Evolutionary conservation across 805 yeast genomes (phyloP).

Genomic region (Blastobotrys terrestris): DNA sequence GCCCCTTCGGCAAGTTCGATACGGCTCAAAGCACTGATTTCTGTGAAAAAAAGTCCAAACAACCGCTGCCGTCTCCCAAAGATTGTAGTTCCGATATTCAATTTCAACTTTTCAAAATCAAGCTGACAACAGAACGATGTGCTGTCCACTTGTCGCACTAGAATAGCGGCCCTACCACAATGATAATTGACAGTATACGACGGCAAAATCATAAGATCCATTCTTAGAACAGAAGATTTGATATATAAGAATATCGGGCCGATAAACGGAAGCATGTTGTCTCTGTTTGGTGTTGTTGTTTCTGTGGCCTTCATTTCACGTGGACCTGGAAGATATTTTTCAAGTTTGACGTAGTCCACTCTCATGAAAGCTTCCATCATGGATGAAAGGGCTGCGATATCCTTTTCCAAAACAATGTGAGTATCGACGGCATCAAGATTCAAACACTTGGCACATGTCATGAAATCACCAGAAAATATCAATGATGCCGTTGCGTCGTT

Average conservation of each 20-base stretch:
- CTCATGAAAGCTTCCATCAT: neutral
- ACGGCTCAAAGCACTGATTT: neutral
- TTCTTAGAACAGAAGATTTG: neutral
- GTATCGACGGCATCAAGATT: neutral
- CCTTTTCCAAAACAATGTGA: neutral
- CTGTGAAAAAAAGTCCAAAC: neutral
- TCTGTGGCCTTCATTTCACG: neutral
- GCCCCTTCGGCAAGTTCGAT: conserved; percentile 1
- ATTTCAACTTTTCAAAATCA: neutral
- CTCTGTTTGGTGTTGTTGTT: neutral
- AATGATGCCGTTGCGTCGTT: neutral
- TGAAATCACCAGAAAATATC: neutral
- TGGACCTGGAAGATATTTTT: neutral
- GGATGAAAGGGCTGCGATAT: neutral
- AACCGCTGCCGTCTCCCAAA: neutral
- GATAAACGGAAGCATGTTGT: neutral
- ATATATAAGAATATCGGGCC: conserved; percentile 4
- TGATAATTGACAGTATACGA: conserved; percentile 3
- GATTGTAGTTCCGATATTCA: neutral
- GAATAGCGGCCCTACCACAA: neutral
- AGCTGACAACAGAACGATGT: neutral
- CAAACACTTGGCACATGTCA: neutral
- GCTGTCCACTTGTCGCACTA: conserved; percentile 5
- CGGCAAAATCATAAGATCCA: conserved; percentile 3
- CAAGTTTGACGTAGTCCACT: neutral